These are phyloP conservation scores for Saccharum spontaneum DNA, from an alignment of 176 grass and related monocot species.

Conservation along the genomic window DNA sequence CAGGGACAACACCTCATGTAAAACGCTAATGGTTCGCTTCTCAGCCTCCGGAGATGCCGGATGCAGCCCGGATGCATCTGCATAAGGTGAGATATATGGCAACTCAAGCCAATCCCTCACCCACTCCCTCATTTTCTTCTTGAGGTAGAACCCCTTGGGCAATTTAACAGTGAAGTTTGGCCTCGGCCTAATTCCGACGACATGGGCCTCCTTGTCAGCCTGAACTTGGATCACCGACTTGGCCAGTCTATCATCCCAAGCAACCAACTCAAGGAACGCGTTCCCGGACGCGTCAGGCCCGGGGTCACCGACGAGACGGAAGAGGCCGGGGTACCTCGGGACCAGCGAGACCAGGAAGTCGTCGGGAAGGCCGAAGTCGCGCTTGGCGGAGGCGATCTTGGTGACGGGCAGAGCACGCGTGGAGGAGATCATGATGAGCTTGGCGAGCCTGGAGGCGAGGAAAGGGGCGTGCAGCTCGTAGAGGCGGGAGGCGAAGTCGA, in stretches of 20 bases:
- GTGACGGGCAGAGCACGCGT: conserved; percentile 52
- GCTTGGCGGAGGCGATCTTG: conserved; percentile 69
- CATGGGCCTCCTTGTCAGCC: conserved; percentile 67
- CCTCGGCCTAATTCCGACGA: conserved; percentile 56
- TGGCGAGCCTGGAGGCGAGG: conserved; percentile 65
- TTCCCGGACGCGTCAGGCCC: conserved; percentile 41
- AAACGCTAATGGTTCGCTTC: conserved; percentile 73
- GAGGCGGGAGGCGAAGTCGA: conserved; percentile 41
- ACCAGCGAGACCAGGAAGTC: conserved; percentile 74
- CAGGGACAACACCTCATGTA: conserved; percentile 81
- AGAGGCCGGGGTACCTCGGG: conserved; percentile 51
- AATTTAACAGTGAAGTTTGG: conserved; percentile 72
- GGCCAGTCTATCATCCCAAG: conserved; percentile 60
- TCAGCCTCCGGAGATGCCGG: conserved; percentile 56
- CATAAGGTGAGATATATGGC: conserved; percentile 71
- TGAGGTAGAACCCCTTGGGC: conserved; percentile 77
- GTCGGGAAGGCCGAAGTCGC: conserved; percentile 79
- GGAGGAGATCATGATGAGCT: conserved; percentile 87
- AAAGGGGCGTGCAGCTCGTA: conserved; percentile 41
- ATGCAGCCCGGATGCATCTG: conserved; percentile 44
- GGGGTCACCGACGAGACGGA: conserved; percentile 55
- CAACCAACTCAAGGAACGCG: conserved; percentile 61
- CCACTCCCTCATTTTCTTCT: conserved; percentile 91
- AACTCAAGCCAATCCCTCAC: conserved; percentile 89
- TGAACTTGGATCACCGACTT: conserved; percentile 66